Conservation (phyloP, 2,329 filamentous ascomycete species). For the Sclerotiophoma versabilis region DNA sequence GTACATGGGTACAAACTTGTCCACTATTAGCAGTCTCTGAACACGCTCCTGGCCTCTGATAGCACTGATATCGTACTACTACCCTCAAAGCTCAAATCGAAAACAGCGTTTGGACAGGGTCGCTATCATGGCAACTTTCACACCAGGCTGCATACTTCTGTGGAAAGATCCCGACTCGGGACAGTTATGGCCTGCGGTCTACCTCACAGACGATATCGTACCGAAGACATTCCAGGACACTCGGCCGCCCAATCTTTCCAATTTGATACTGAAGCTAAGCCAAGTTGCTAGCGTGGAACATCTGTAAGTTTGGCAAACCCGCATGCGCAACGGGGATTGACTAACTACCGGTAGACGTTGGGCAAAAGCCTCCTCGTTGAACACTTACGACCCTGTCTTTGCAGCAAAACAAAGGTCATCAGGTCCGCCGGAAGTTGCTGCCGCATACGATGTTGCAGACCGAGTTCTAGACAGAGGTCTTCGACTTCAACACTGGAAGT, state of each 20-base stretch:
- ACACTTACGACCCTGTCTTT: conserved; percentile 20
- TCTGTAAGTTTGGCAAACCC: neutral
- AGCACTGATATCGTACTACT: too few relatives aligned
- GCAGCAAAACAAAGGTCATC: neutral
- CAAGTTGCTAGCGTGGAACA: neutral
- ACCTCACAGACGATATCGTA: conserved; percentile 28
- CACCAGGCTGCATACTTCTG: neutral
- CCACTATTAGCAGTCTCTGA: too few relatives aligned
- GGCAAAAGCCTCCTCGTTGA: conserved; percentile 22
- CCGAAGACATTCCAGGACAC: conserved; percentile 9
- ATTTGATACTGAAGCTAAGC: conserved; percentile 8
- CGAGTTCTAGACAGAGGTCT: neutral
- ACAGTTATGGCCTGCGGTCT: neutral
- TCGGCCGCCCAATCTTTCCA: conserved; percentile 22
- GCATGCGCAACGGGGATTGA: neutral
- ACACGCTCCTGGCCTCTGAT: too few relatives aligned
- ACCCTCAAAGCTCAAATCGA: too few relatives aligned
- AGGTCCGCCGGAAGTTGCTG: conserved; percentile 15
- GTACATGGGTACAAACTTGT: too few relatives aligned
- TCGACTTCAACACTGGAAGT: too few relatives aligned
- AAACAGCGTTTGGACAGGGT: too few relatives aligned
- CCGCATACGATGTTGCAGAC: conserved; percentile 18
- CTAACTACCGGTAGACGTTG: conserved; percentile 30
- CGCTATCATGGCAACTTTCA: neutral
- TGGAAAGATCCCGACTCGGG: neutral